These are phyloP conservation scores for Pyrenochaeta sp. DNA, from an alignment of 2,329 filamentous ascomycete genomes.

Conservation along the genomic window DNA sequence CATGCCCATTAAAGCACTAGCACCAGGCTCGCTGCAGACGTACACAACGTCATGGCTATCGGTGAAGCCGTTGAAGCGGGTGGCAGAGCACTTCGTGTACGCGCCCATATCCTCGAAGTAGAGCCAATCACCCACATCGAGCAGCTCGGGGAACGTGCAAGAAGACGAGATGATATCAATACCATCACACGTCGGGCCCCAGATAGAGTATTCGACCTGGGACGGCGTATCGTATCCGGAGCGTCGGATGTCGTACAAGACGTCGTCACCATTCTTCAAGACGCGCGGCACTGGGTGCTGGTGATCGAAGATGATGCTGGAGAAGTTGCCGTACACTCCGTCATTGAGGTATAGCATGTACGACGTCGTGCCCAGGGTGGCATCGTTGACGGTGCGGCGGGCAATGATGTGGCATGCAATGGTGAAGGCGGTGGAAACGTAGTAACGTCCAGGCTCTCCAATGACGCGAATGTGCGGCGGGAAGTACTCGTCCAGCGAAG, in stretches of 20 bases:
- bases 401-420: slow-evolving; percentile 96
- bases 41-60: slow-evolving; percentile 94
- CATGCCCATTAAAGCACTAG: slow-evolving; percentile 71
- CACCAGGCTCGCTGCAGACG: slow-evolving; percentile 91
- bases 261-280: slow-evolving; percentile 68
- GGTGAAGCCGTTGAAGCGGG: slow-evolving; percentile 96
- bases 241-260: slow-evolving; percentile 60
- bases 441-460: slow-evolving; percentile 95
- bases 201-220: slow-evolving; percentile 87
- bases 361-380: slow-evolving; percentile 69
- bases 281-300: slow-evolving; percentile 89
- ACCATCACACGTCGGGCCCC: slow-evolving; percentile 97
- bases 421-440: slow-evolving; percentile 91
- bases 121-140: slow-evolving; percentile 96
- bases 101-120: slow-evolving; percentile 99
- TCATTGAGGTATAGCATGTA: slow-evolving; percentile 99
- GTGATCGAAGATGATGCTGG: slow-evolving; percentile 99
- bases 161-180: slow-evolving; percentile 93
- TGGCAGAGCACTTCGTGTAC: slow-evolving; percentile 98
- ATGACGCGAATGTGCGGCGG: slow-evolving; percentile 85
- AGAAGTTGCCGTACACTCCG: slow-evolving; percentile 97
- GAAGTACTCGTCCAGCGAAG: slow-evolving; percentile 87
- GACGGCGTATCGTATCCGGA: slow-evolving; percentile 57
- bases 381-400: slow-evolving; percentile 83
- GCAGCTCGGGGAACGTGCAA: slow-evolving; percentile 75